These are phyloP conservation scores for Boletales sp. DNA, from an alignment of 768 basidiomycete species.

Conservation along the genomic window DNA sequence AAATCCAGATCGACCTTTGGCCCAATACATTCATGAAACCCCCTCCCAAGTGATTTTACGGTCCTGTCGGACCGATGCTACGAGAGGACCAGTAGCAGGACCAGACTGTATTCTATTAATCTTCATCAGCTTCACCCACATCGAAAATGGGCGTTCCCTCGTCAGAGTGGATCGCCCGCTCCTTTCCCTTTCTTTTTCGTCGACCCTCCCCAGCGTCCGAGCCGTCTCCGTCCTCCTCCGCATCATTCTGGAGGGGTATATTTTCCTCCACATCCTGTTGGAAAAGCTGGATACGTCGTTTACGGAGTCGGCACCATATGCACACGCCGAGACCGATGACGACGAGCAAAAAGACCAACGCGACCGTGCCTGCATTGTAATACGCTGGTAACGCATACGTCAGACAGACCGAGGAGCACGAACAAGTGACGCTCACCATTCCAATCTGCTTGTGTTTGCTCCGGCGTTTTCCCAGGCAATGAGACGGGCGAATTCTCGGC, in stretches of 20 bases:
- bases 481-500: slow-evolving; percentile 41
- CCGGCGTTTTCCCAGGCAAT: slow-evolving; percentile 53
- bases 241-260: slow-evolving; percentile 56
- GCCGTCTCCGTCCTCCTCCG: slow-evolving; percentile 35
- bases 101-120: slow-evolving; percentile 12
- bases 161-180: slow-evolving; percentile 34
- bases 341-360: slow-evolving; percentile 77
- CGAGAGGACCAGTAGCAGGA: not conserved
- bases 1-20: not conserved
- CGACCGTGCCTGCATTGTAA: slow-evolving; percentile 89
- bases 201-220: slow-evolving; percentile 40
- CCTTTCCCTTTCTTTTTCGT: slow-evolving; percentile 46
- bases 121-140: slow-evolving; percentile 53
- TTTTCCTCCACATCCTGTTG: slow-evolving; percentile 50
- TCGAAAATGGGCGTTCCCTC: slow-evolving; percentile 47
- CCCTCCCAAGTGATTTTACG: not conserved
- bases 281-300: slow-evolving; percentile 24
- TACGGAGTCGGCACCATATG: slow-evolving; percentile 66
- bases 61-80: not conserved
- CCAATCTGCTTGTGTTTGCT: slow-evolving; percentile 87
- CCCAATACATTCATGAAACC: not conserved
- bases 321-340: slow-evolving; percentile 64
- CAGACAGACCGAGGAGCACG: not conserved
- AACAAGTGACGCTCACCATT: slow-evolving; percentile 53
- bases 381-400: slow-evolving; percentile 55